Evolutionary conservation across 352 stramenopile genomes (phyloP), one percentile per base, ranked within the genome.

Genomic region (Pythium biforme): DNA sequence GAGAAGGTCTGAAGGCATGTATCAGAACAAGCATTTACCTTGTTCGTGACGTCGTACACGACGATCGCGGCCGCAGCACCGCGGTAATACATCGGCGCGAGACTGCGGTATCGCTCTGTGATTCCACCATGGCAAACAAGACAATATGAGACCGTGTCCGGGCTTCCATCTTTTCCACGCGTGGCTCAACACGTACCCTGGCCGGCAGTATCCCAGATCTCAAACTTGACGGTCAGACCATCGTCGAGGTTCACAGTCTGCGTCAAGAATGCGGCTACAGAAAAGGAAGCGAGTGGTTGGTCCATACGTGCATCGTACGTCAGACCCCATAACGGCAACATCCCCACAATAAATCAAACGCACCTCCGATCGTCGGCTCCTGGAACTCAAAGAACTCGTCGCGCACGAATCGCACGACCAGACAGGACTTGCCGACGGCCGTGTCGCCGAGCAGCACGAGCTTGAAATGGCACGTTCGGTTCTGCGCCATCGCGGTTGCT

Each of bases 351-450:
- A 34, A 34, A 43, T 10, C 37, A 43, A 19, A 43, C 37, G 19
- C 73, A 97, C 88, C 89, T 81, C 90, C 91, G 69, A 99, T 98
- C 40, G 96, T 99, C 26, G 95, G 92, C 77, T 98, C 96, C 73
- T 99, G 97, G 73, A 99, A 99, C 81, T 99, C 97, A 72, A 99
- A 99, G 79, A 99, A 99, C 74, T 99, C 97, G 78, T 99, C 97
- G 61, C 97, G 81, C 25, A 99, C 97, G 71, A 99, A 99, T 58
- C 97, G 86, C 58, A 99, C 97, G 52, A 99, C 97, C 8, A 99
- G 84, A 86, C 97, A 99, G 5, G 97, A 99, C 74, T 99, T 99
- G 50, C 98, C 98, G 22, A 99, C 98, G 43, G 96, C 97, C 37
- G 97, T 99, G 76, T 99, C 97, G 50, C 98, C 98, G 4, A 99